These are phyloP conservation scores for Marsdenia floribunda DNA, from an alignment of 257 asterid species.

Conservation along the genomic window DNA sequence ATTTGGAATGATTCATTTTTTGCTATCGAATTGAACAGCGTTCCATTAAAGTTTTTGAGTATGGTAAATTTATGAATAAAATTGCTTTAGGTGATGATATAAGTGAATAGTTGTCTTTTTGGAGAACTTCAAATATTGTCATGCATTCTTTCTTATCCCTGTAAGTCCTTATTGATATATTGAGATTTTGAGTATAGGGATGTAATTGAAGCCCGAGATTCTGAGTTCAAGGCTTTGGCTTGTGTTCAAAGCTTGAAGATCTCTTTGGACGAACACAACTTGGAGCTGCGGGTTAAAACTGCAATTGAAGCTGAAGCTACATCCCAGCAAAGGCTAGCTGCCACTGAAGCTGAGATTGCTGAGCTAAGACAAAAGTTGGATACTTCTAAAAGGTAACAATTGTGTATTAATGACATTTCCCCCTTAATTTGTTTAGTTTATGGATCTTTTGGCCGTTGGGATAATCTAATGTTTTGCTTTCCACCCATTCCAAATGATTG, in stretches of 20 bases:
- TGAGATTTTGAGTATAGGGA: constrained; percentile 47
- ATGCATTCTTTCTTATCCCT: not conserved
- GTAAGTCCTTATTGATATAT: not conserved
- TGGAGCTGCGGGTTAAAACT: constrained; percentile 84
- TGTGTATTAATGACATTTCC: constrained; percentile 4
- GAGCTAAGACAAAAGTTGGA: constrained; percentile 77
- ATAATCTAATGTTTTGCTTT: not conserved
- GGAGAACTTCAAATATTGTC: not conserved
- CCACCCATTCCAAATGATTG: not conserved
- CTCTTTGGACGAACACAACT: constrained; percentile 76
- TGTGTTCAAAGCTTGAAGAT: constrained; percentile 67
- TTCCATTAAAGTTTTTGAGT: not conserved
- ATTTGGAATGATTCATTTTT: not conserved
- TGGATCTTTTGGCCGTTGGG: not conserved
- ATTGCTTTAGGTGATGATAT: not conserved
- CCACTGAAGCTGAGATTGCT: constrained; percentile 90
- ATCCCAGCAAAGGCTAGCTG: constrained; percentile 89
- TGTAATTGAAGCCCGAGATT: constrained; percentile 63
- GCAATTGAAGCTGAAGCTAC: constrained; percentile 96
- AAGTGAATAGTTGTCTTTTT: not conserved
- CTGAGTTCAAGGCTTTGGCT: constrained; percentile 88
- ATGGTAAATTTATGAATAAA: not conserved
- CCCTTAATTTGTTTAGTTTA: not conserved
- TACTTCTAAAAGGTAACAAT: constrained; percentile 63
- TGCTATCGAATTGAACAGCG: not conserved